Conservation (phyloP, 148 eudicot species). For the Chenopodium suecicum region DNA sequence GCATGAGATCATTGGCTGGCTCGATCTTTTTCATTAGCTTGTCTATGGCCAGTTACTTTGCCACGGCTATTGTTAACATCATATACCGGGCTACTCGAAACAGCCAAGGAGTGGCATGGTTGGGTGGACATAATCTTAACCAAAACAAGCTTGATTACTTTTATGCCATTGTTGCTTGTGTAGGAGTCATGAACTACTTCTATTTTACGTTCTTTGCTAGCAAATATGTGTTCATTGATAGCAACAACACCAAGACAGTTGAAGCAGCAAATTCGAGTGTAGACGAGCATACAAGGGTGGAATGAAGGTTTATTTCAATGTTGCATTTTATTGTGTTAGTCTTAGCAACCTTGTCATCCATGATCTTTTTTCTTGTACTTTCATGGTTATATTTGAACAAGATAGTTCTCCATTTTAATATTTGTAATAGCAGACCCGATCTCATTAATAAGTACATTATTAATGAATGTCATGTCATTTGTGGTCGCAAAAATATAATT, state of each 20-base stretch:
- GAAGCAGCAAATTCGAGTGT: neutral
- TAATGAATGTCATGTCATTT: neutral
- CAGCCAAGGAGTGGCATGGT: conserved; percentile 44
- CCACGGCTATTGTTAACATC: conserved; percentile 46
- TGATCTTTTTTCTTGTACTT: neutral
- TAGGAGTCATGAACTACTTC: conserved; percentile 43
- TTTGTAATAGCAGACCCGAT: too few species aligned
- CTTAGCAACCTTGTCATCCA: neutral
- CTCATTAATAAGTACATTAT: neutral
- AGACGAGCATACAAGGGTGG: conserved; percentile 6
- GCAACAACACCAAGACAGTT: neutral
- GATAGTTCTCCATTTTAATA: neutral
- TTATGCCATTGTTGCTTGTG: conserved; percentile 46
- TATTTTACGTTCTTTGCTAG: conserved; percentile 55
- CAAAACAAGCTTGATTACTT: conserved; percentile 53
- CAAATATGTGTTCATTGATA: conserved; percentile 32
- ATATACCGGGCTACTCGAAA: conserved; percentile 32
- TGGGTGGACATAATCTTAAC: conserved; percentile 77
- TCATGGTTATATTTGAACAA: neutral
- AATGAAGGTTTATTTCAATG: neutral
- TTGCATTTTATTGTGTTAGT: neutral
- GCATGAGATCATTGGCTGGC: conserved; percentile 68
- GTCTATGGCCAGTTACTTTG: conserved; percentile 56
- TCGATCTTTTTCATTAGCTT: conserved; percentile 55
- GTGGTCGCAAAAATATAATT: too few species aligned